A percentile compares a stretch with the other conserved stretches of the same genome.
These are phyloP conservation scores for Primulina tabacum DNA, from an alignment of 257 asterid species.

Conservation along the genomic window DNA sequence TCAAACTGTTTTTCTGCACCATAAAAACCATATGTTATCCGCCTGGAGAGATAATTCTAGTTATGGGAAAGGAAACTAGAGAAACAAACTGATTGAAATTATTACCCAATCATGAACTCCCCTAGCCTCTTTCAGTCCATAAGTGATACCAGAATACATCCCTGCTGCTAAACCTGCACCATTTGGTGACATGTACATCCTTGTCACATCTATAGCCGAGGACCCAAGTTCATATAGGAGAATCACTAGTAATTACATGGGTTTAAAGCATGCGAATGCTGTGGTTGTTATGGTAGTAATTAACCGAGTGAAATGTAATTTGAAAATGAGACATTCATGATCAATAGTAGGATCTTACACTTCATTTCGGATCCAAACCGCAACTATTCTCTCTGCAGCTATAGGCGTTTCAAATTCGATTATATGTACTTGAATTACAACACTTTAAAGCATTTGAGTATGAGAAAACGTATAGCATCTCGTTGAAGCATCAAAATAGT, in stretches of 20 bases:
- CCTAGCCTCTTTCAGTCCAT: slow-evolving; percentile 79
- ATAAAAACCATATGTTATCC: not conserved
- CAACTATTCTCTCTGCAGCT: not conserved
- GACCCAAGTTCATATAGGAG: not conserved
- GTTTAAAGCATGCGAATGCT: not conserved
- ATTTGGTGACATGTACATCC: not conserved
- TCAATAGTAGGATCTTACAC: no score
- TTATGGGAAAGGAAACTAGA: not conserved
- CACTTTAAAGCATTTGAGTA: no score
- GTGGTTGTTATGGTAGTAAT: no score
- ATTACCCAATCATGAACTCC: slow-evolving; percentile 91
- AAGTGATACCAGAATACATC: slow-evolving; percentile 77
- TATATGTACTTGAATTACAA: not conserved
- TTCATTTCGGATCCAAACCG: not conserved
- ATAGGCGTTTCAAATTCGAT: no score
- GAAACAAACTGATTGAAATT: not conserved
- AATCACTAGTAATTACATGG: not conserved
- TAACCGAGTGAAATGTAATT: not conserved
- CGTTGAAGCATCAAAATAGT: not conserved
- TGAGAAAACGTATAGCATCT: not conserved
- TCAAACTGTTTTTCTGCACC: slow-evolving; percentile 72
- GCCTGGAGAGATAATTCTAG: not conserved
- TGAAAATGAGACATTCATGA: no score
- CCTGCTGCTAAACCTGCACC: slow-evolving; percentile 86
- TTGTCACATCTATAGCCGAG: not conserved